Evolutionary conservation across 805 yeast species (phyloP).

Genomic region (Candida ulmi): DNA sequence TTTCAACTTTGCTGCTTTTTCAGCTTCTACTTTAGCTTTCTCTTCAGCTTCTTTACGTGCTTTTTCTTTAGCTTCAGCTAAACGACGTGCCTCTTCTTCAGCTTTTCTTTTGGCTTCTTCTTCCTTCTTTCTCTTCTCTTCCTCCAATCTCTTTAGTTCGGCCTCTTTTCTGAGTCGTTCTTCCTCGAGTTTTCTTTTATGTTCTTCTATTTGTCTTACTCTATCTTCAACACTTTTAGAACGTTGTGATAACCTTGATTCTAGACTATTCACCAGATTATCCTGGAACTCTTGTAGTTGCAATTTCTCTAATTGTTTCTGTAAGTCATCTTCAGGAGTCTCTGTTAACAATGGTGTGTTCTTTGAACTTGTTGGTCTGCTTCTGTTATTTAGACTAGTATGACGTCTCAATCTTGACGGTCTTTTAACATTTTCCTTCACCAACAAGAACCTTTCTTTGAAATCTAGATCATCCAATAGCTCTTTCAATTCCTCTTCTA

Average conservation of each 20-base stretch:
- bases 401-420: not conserved
- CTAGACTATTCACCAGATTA: constrained; percentile 7
- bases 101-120: constrained; percentile 8
- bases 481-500: constrained; percentile 7
- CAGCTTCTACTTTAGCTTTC: constrained; percentile 14
- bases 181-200: constrained; percentile 10
- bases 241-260: constrained; percentile 9
- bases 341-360: too few relatives aligned
- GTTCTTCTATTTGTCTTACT: constrained; percentile 13
- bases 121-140: constrained; percentile 8
- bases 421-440: constrained; percentile 5
- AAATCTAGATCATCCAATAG: constrained; percentile 14
- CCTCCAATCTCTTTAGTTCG: constrained; percentile 11
- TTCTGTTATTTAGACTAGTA: not conserved
- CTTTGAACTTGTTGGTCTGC: too few relatives aligned
- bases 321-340: not conserved
- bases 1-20: constrained; percentile 14
- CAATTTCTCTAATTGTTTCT: not conserved
- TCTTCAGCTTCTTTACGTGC: constrained; percentile 7
- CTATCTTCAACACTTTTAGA: constrained; percentile 8
- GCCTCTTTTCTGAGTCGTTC: constrained; percentile 14
- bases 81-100: constrained; percentile 14
- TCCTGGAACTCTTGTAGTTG: constrained; percentile 1
- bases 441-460: constrained; percentile 12
- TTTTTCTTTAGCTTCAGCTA: constrained; percentile 15